Base-by-base conservation (phyloP, 148 eudicot species). In the Polygonum maritimum region DNA sequence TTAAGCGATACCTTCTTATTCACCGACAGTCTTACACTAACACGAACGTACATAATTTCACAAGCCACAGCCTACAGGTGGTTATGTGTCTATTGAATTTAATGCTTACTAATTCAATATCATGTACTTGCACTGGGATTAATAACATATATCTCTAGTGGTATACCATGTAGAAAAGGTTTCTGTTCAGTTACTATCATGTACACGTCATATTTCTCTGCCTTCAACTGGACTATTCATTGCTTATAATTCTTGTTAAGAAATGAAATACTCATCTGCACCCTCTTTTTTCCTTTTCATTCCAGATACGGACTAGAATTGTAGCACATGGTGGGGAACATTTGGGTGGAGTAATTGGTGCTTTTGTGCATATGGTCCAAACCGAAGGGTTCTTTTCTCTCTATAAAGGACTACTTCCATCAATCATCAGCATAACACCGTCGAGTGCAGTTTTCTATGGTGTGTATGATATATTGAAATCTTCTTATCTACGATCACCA, bases 321-420 rank as follows among this genome's bases (percentile, higher is more conserved):
- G 88, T 89, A 70, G 93, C 89, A 70, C 88, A 78, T 82, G 93
- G 93, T 63, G 93, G 93, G 52, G 93, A 87, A 77, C 73, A 82
- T 36, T 77, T 87, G 84, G 90, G 89, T 76, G 93, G 93, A 69
- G 87, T 89, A 39, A 72, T 86, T 62, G 89, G 93, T 77, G 90
- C 93, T 76, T 89, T 89, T 75, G 77, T 73, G 73, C 80, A 84
- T 58, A 85, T 89, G 84, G 82, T 89, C 60, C 78, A 73, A 78
- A 89, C 85, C 49, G 93, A 89, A 87, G 93, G 93, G 45, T 80
- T 84, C 78, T 81, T 87, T 70, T 84, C 93, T 54, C 93, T 89
- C 65, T 89, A 89, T 78, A 89, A 83, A 79, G 90, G 90, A 75
- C 83, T 89, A 78, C 54, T 89, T 51, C 90, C 90, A 70, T 89